A percentile compares a stretch with the other conserved stretches of the same genome.
Evolutionary conservation across 2,329 filamentous ascomycete genomes (phyloP).

Genomic region (Diaporthe sp.): DNA sequence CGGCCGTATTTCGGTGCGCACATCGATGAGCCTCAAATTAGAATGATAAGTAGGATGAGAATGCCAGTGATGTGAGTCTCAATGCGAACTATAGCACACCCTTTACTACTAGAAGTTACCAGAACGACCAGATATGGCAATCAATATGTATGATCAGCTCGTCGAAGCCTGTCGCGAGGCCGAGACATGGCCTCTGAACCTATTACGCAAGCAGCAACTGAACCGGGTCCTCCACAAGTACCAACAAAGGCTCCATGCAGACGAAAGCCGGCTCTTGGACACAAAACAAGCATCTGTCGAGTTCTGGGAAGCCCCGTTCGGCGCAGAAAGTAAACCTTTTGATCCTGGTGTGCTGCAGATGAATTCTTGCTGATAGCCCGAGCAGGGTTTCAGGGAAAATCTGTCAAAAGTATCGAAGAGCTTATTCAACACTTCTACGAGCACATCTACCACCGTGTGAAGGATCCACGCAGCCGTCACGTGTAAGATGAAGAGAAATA

Average conservation of each 20-base stretch:
- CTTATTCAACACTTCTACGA: not conserved
- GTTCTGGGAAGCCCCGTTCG: conserved; percentile 10
- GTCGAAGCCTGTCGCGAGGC: conserved; percentile 2
- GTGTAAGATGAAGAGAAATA: not conserved
- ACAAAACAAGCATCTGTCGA: not conserved
- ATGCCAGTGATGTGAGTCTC: not conserved
- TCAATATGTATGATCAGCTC: conserved; percentile 21
- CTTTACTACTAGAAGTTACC: not conserved
- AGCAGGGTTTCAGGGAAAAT: not conserved
- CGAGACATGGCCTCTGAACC: conserved; percentile 24
- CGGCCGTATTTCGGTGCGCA: not conserved
- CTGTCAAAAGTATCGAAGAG: not conserved
- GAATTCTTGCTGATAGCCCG: not conserved
- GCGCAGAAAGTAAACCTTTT: not conserved
- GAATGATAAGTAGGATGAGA: conserved; percentile 5
- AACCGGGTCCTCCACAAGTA: not conserved
- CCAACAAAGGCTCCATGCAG: not conserved
- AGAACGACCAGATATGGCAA: not conserved
- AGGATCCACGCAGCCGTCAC: conserved; percentile 15
- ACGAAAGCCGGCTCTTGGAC: conserved; percentile 8
- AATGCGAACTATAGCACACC: not conserved
- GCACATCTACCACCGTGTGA: not conserved
- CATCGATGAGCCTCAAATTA: not conserved
- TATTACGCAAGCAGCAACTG: conserved; percentile 12
- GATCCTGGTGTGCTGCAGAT: rapidly evolving